Evolutionary conservation across 352 stramenopile genomes (phyloP), one percentile per base, ranked within the genome.

Genomic region (Globisporangium viniferum): DNA sequence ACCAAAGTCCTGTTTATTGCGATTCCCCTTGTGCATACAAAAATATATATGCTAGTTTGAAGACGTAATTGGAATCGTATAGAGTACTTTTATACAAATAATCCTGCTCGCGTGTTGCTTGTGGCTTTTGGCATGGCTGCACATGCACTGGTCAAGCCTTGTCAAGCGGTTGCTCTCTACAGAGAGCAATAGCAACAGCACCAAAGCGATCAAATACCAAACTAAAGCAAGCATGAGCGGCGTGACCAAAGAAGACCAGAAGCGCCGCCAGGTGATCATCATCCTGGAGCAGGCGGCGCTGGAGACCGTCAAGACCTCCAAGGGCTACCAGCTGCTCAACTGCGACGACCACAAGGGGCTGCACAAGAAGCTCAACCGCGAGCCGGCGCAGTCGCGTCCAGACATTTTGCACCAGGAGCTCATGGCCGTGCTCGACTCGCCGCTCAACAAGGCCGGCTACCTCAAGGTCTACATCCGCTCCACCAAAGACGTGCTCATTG

Each of bases 341-440:
- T 99, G 97, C 73, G 98, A 99, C 78, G 98, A 99, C 85, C 98
- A 99, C 79, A 95, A 97, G 66, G 82, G 82, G 20, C 73, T 98
- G 48, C 92, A 98, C 75, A 97, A 97, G 71, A 98, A 98, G 73
- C 92, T 97, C 73, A 95, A 97, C 71, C 97, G 96, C 71, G 97
- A 99, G 70, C 97, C 98, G 27, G 97, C 97, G 71, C 86, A 98
- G 55, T 99, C 95, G 70, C 95, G 98, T 15, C 98, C 98, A 1
- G 98, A 99, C 84, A 99, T 99, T 79, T 84, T 98, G 60, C 98
- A 99, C 81, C 96, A 98, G 82, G 97, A 99, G 84, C 84, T 99
- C 41, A 95, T 99, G 82, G 96, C 98, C 22, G 73, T 99, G 71
- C 81, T 99, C 49, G 98, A 99, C 86, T 99, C 93, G 75, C 98